phyloP scores from a whole-genome alignment of 768 basidiomycete genomes.

The Tephrocybe sp. region DNA sequence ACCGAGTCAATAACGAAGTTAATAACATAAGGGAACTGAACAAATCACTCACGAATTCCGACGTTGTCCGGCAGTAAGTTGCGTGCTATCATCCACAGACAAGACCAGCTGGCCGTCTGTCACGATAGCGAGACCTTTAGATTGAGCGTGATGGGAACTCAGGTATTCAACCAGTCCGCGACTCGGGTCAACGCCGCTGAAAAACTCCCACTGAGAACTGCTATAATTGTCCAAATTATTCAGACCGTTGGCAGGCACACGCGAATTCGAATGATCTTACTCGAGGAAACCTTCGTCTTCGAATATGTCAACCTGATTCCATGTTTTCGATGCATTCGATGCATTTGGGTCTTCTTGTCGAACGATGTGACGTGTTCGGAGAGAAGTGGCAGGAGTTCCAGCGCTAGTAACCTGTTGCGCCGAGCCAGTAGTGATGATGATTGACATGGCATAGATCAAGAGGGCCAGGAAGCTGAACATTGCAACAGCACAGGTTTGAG shows the following conservation, averaged over 20 bases:
- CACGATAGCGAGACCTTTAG: slow-evolving; percentile 59
- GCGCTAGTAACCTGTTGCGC: neutral
- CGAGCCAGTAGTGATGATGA: no score
- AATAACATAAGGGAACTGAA: neutral
- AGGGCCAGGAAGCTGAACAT: slow-evolving; percentile 8
- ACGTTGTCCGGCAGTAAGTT: slow-evolving; percentile 45
- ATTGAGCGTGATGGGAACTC: slow-evolving; percentile 42
- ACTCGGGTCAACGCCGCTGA: slow-evolving; percentile 62
- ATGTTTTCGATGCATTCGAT: slow-evolving; percentile 19
- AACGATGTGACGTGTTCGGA: slow-evolving; percentile 6
- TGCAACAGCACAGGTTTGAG: neutral
- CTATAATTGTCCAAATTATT: slow-evolving; percentile 30
- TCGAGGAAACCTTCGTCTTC: slow-evolving; percentile 58
- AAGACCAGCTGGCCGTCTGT: slow-evolving; percentile 54
- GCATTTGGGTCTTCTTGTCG: slow-evolving; percentile 4
- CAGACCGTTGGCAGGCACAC: neutral
- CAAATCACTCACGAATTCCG: slow-evolving; percentile 50
- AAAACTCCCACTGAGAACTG: slow-evolving; percentile 64
- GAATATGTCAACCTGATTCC: slow-evolving; percentile 33
- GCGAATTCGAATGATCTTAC: slow-evolving; percentile 33
- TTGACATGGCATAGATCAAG: slow-evolving; percentile 1
- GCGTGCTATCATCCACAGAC: slow-evolving; percentile 58
- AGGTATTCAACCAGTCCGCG: slow-evolving; percentile 69
- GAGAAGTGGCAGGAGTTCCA: slow-evolving; percentile 2
- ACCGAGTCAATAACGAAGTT: slow-evolving; percentile 1